Evolutionary conservation across 1,284 basidiomycete species (phyloP).

Genomic region (Ceraceosorus bombacis): DNA sequence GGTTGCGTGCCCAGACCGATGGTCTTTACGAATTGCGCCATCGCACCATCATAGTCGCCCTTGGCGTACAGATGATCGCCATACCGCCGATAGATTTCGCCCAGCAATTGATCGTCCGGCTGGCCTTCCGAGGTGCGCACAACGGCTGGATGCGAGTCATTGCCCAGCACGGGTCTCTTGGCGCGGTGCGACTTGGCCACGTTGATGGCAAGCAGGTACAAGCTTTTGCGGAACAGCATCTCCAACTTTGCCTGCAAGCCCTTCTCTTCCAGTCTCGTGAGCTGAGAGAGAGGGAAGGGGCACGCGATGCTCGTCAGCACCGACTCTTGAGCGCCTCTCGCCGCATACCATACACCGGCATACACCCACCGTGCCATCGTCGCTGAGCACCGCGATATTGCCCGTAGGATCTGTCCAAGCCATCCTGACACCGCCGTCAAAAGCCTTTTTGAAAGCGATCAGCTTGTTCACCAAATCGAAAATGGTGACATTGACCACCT

Average conservation of each 20-base stretch:
- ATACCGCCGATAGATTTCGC: conserved; percentile 57
- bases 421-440: conserved; percentile 29
- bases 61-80: conserved; percentile 87
- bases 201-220: conserved; percentile 41
- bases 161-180: conserved; percentile 11
- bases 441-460: conserved; percentile 59
- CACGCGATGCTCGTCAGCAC: neutral
- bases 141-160: neutral
- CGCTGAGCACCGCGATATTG: conserved; percentile 32
- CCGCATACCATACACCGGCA: too few species aligned
- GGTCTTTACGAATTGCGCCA: conserved; percentile 84
- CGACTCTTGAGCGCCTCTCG: neutral
- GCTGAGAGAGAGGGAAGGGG: neutral
- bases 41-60: conserved; percentile 84
- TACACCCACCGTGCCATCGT: conserved; percentile 11
- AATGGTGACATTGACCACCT: conserved; percentile 77
- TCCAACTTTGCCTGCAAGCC: conserved; percentile 37
- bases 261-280: conserved; percentile 33
- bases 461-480: conserved; percentile 86
- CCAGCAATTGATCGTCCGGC: conserved; percentile 33
- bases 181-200: conserved; percentile 31
- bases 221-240: conserved; percentile 35
- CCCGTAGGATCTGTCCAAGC: conserved; percentile 12
- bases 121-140: conserved; percentile 19
- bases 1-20: conserved; percentile 74